These are phyloP conservation scores for Stachybotrys chlorohalonatus DNA, from an alignment of 2,329 filamentous ascomycete species.

Conservation along the genomic window DNA sequence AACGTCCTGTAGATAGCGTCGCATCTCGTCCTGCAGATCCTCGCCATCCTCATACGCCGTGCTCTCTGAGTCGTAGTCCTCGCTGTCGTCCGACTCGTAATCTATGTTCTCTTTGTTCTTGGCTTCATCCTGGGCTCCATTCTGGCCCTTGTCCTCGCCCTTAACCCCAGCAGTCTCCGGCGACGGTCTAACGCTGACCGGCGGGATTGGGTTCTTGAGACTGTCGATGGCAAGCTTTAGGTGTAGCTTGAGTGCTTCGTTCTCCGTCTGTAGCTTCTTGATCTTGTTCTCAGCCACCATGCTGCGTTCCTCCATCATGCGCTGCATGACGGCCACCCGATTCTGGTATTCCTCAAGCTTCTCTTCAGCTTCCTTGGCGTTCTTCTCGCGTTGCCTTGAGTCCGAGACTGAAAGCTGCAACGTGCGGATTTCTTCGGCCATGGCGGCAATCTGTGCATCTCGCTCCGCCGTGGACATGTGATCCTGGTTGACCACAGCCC, in stretches of 20 bases:
- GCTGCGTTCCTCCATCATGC: conserved; percentile 89
- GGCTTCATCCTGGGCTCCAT: conserved; percentile 15
- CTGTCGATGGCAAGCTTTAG: conserved; percentile 78
- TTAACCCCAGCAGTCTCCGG: conserved; percentile 11
- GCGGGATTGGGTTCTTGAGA: conserved; percentile 83
- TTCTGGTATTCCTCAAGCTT: conserved; percentile 90
- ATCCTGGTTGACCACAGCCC: conserved; percentile 92
- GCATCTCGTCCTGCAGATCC: conserved; percentile 76
- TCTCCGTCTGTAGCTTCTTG: conserved; percentile 77
- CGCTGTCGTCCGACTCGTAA: conserved; percentile 53
- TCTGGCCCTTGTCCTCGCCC: conserved; percentile 22
- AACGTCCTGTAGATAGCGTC: conserved; percentile 74
- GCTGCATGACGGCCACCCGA: conserved; percentile 81
- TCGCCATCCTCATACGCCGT: conserved; percentile 37
- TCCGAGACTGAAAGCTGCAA: conserved; percentile 71
- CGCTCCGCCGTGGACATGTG: conserved; percentile 85
- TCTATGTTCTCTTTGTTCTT: conserved; percentile 28
- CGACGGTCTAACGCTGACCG: conserved; percentile 31
- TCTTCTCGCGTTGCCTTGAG: conserved; percentile 60
- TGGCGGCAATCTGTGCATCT: conserved; percentile 86
- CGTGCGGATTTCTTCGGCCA: conserved; percentile 87
- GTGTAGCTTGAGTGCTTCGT: conserved; percentile 80
- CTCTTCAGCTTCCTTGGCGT: conserved; percentile 69
- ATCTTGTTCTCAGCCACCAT: conserved; percentile 93
- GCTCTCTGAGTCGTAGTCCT: conserved; percentile 39